Evolutionary conservation across 2,329 filamentous ascomycete species (phyloP), one percentile per base, ranked within the genome.

Genomic region (Fusarium secorum): DNA sequence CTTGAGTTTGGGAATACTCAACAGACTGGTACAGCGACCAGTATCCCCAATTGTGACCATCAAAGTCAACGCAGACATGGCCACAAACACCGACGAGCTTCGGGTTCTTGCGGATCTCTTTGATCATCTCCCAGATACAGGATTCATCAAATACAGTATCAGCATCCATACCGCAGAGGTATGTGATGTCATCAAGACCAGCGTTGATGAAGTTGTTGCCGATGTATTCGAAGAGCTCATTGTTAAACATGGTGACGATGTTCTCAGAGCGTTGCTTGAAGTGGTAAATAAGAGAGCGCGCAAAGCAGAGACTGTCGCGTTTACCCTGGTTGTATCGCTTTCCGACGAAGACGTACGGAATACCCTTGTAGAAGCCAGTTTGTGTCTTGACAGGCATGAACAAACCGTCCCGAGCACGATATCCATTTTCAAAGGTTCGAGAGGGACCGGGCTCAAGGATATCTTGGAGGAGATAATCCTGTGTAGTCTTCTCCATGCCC

Each of bases 241-340:
- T 80, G 72, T 80, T 83, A 73, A 86, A 85, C 75, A 85, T 83
- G 57, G 83, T 84, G 32, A 82, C 77, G 5, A 81, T 77, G 15
- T 81, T 80, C 45, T 80, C 77, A 4, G 80, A 79, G 7, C 84
- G 82, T 51, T 79, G 74, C 66, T 84, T 82, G 79, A 83, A 86
- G 68, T 85, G 83, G 68, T 84, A 83, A 9, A 86, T 73, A 46
- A 86, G 82, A 2, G 84, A 86, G 1, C 84, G 83, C 4, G 80
- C 82, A n/a, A 85, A 81, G 68, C 84, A 85, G 44, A 86, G 74
- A 51, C 83, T 84, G 71, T 86, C 85, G 4, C 83, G 79, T 74
- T 86, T 86, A 38, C 84, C 84, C 67, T 85, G 83, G 73, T 85
- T 86, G 73, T 84, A 81, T 18, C 81, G 78, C 72, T 86, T 86